These are phyloP conservation scores for Colletotrichum tamarilloi DNA, from an alignment of 2,329 filamentous ascomycete genomes.

Conservation along the genomic window DNA sequence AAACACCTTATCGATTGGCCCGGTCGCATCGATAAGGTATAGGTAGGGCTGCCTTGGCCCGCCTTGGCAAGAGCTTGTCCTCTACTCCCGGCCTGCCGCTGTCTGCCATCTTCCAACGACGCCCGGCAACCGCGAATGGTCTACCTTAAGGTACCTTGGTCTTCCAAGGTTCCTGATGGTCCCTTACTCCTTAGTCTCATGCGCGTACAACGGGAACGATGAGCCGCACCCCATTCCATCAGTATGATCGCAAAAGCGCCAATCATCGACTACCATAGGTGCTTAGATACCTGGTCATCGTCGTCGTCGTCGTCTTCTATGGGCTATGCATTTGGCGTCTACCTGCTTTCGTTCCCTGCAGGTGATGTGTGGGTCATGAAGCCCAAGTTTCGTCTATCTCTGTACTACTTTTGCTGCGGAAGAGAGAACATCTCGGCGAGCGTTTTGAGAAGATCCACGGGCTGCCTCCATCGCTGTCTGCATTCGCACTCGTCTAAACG, in stretches of 20 bases:
- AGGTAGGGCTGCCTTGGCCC: background rate
- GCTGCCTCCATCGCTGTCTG: background rate
- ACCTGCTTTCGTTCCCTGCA: background rate
- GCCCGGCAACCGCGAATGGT: background rate
- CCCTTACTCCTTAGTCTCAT: background rate
- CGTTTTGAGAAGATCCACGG: background rate
- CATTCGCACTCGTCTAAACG: slow-evolving; percentile 7
- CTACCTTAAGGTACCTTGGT: too few relatives aligned
- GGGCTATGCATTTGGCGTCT: background rate
- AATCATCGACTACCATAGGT: background rate
- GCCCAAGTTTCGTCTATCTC: background rate
- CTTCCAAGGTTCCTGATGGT: too few relatives aligned
- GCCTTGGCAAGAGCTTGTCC: background rate
- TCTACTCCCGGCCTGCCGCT: background rate
- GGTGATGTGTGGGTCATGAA: background rate
- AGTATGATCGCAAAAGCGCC: background rate
- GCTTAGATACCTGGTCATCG: background rate
- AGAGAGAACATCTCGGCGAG: background rate
- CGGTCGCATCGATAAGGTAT: background rate
- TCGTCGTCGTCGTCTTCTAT: background rate
- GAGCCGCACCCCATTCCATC: background rate
- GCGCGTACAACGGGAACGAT: slow-evolving; percentile 5
- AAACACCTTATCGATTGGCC: background rate
- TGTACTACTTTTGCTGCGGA: background rate
- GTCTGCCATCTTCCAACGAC: background rate